Base-by-base conservation (phyloP, 2,329 filamentous ascomycete genomes). In the Calonectria pauciramosa region DNA sequence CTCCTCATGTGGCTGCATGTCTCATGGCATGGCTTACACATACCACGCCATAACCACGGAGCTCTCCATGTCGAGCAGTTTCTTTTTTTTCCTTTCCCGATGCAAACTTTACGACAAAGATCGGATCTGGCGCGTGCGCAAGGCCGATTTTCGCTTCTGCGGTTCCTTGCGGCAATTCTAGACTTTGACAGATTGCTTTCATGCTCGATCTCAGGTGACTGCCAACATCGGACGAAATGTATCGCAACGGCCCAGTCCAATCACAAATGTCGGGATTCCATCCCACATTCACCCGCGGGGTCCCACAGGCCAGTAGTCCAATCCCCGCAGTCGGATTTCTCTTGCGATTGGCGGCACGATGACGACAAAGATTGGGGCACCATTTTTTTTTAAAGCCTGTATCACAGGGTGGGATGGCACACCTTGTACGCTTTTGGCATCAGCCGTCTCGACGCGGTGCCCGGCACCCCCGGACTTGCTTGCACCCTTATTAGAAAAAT, bases 261-360 rank as follows among this genome's bases (percentile, higher is more conserved):
- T 75, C 66, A 76, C 32, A 56, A 38, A 41, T 18, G 47, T 68
- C 18, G 63, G n/a, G 49, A 47, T 52, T 68, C 59, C 51, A 71
- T 56, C 59, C 44, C 68, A 64, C 67, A 56, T 26, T 41, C 66
- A 63, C 26, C 63, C 60, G 59, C 49, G 59, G 56, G 67, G 67
- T 59, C 66, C 71, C 71, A 73, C 60, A 34, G 49, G 60, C 51
- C 30, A 10, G 49, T 34, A 49, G 23, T 44, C 67, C 67, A 73
- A 70, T 73, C 71, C 71, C 71, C 67, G 71, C 71, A 70, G 71
- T 13, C 30, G 60, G 67, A 67, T 79, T 73, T 71, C 74, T 66
- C 70, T 68, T 68, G 41, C 49, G 68, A 75, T 54, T 38, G 64
- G 69, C 52, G 52, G 70, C 70, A 71, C 60, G 49, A 75, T 68